Evolutionary conservation across 2,329 filamentous ascomycete genomes (phyloP).

Genomic region (Fusarium denticulatum): DNA sequence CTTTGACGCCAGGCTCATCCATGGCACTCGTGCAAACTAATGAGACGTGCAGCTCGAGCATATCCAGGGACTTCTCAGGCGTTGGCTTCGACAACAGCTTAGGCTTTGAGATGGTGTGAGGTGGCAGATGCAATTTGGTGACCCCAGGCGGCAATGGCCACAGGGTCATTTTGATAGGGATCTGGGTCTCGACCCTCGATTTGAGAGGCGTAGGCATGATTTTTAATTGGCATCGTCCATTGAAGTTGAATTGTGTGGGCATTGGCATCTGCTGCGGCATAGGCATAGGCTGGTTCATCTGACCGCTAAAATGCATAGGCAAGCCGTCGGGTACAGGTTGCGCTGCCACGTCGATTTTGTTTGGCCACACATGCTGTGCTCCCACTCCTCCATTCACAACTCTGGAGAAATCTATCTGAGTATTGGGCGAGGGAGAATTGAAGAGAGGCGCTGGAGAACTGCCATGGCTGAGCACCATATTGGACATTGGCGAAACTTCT

Average conservation of each 20-base stretch:
- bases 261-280: conserved; percentile 47
- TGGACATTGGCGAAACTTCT: conserved; percentile 65
- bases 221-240: conserved; percentile 57
- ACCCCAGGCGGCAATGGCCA: conserved; percentile 79
- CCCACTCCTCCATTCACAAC: conserved; percentile 38
- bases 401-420: conserved; percentile 52
- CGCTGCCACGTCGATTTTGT: conserved; percentile 41
- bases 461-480: conserved; percentile 61
- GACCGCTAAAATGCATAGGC: conserved; percentile 41
- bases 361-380: conserved; percentile 50
- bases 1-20: conserved; percentile 72
- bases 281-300: conserved; percentile 43
- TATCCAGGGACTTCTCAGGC: conserved; percentile 74
- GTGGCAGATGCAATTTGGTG: conserved; percentile 84
- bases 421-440: conserved; percentile 58
- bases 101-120: conserved; percentile 92
- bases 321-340: conserved; percentile 38
- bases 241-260: conserved; percentile 46
- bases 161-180: conserved; percentile 84
- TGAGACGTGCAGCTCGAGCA: conserved; percentile 80
- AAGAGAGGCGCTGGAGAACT: conserved; percentile 62
- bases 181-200: conserved; percentile 96
- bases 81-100: conserved; percentile 84
- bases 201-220: conserved; percentile 78
- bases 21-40: conserved; percentile 95